Evolutionary conservation across 139 green algal genomes (phyloP).

Genomic region (Cymbomonas tetramitiformis): DNA sequence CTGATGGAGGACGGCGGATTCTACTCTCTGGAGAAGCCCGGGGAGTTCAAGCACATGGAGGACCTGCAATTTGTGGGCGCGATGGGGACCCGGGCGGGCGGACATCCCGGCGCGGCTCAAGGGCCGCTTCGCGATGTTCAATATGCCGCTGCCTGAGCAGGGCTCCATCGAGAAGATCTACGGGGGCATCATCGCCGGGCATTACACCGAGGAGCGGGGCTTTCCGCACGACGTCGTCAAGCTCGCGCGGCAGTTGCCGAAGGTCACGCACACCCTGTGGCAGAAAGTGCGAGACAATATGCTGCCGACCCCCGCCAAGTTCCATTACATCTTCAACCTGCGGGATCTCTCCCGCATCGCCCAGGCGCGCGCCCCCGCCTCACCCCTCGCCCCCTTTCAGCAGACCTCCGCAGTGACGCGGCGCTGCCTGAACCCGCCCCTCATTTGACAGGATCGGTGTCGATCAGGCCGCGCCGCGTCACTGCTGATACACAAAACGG

Average conservation of each 20-base stretch:
- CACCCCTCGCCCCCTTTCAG: too few relatives aligned
- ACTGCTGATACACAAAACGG: too few relatives aligned
- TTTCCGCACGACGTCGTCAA: constrained; percentile 31
- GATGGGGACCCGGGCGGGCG: constrained; percentile 69
- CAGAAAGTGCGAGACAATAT: constrained; percentile 56
- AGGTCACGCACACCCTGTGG: constrained; percentile 51
- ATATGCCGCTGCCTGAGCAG: constrained; percentile 57
- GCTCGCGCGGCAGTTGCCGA: constrained; percentile 35
- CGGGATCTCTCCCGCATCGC: constrained; percentile 49
- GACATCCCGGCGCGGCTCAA: constrained; percentile 67
- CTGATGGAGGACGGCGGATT: constrained; percentile 54
- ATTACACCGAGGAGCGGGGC: constrained; percentile 38
- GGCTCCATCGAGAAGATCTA: constrained; percentile 63
- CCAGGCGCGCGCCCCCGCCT: too few relatives aligned
- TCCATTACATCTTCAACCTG: constrained; percentile 80
- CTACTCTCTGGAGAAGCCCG: constrained; percentile 66
- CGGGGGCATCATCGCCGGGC: constrained; percentile 44
- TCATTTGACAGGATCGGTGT: too few relatives aligned
- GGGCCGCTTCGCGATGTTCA: constrained; percentile 60
- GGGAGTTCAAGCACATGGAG: constrained; percentile 79
- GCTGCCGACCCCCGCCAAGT: constrained; percentile 53
- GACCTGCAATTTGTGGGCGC: constrained; percentile 55
- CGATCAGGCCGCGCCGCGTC: too few relatives aligned
- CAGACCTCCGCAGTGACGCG: too few relatives aligned
- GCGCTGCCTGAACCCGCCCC: too few relatives aligned